phyloP scores from a whole-genome alignment of 1,284 basidiomycete species.

The Malassezia cuniculi region DNA sequence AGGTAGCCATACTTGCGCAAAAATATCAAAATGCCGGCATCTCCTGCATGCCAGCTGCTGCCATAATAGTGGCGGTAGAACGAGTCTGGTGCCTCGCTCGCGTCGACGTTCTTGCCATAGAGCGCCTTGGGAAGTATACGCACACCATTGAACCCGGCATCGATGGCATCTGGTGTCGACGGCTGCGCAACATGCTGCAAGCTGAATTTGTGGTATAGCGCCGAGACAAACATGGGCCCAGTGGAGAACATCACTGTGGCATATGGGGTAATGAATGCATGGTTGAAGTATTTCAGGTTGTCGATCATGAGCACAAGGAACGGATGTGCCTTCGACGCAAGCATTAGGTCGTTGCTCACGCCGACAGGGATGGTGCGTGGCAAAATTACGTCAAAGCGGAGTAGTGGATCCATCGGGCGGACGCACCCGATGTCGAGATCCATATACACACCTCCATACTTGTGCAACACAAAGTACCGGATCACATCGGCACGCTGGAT shows the following conservation, averaged over 20 bases:
- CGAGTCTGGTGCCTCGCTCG: slow-evolving; percentile 69
- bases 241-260: slow-evolving; percentile 99
- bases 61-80: slow-evolving; percentile 85
- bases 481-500: slow-evolving; percentile 96
- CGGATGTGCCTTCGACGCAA: slow-evolving; percentile 68
- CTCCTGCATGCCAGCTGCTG: slow-evolving; percentile 63
- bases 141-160: slow-evolving; percentile 50
- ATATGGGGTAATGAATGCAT: slow-evolving; percentile 84
- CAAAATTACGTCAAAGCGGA: slow-evolving; percentile 76
- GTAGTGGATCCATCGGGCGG: slow-evolving; percentile 73
- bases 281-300: slow-evolving; percentile 77
- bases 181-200: slow-evolving; percentile 69
- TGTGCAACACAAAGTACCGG: slow-evolving; percentile 90
- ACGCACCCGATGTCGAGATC: slow-evolving; percentile 93
- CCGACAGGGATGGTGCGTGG: slow-evolving; percentile 78
- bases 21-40: slow-evolving; percentile 44
- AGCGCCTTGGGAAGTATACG: slow-evolving; percentile 79
- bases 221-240: slow-evolving; percentile 51
- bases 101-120: slow-evolving; percentile 88
- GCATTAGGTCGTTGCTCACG: slow-evolving; percentile 93
- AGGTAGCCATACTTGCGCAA: slow-evolving; percentile 33
- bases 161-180: slow-evolving; percentile 71
- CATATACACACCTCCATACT: slow-evolving; percentile 84
- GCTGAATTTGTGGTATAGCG: slow-evolving; percentile 33
- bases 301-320: slow-evolving; percentile 88